Percentiles rank a stretch among this genome's conserved stretches.
These are phyloP conservation scores for Paramecium octaurelia DNA, from an alignment of 73 alveolate genomes.

Conservation along the genomic window DNA sequence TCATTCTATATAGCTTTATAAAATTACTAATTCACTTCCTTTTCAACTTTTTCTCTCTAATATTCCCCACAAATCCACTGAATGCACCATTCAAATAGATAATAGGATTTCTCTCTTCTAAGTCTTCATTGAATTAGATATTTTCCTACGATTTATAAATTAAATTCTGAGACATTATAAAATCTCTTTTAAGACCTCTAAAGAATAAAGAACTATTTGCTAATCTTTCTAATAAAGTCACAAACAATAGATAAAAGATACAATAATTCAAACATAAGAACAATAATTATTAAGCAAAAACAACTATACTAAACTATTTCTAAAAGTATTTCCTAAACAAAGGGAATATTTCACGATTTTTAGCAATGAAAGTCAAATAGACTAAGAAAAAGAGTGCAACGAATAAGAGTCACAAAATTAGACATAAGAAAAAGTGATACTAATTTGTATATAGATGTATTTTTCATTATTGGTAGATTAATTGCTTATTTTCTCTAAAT, in stretches of 20 bases:
- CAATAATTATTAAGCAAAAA: too few species aligned
- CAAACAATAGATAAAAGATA: too few species aligned
- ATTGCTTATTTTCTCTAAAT: not conserved
- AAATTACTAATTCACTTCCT: not conserved
- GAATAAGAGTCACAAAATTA: too few species aligned
- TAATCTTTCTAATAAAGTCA: too few species aligned
- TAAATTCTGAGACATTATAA: not conserved
- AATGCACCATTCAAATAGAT: not conserved
- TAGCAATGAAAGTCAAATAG: too few species aligned
- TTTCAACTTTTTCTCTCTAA: not conserved
- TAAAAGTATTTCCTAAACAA: too few species aligned
- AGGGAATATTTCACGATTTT: too few species aligned
- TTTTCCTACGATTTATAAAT: not conserved
- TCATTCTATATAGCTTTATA: not conserved
- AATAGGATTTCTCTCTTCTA: too few species aligned
- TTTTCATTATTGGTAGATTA: conserved; percentile 37
- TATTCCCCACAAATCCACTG: not conserved
- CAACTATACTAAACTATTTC: too few species aligned
- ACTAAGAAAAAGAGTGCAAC: too few species aligned
- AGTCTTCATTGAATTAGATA: not conserved
- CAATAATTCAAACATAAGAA: too few species aligned
- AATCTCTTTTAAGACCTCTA: not conserved
- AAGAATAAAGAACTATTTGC: not conserved
- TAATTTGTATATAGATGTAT: not conserved
- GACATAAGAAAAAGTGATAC: not conserved